Conservation (phyloP, 2,329 filamentous ascomycete genomes). For the Thielaviopsis ethacetica region DNA sequence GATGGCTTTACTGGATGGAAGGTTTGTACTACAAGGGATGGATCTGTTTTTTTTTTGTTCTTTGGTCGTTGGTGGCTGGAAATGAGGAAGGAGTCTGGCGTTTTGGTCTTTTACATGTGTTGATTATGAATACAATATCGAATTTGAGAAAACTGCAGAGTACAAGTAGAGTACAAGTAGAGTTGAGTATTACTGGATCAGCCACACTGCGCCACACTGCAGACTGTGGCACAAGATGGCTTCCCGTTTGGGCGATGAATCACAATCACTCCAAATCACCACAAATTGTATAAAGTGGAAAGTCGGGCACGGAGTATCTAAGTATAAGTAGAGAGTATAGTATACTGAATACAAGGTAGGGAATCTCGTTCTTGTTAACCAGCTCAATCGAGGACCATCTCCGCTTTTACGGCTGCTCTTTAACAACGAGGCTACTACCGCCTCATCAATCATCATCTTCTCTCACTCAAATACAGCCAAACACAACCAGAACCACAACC, state of each 20-base stretch:
- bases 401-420: background rate
- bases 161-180: too few relatives aligned
- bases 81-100: background rate
- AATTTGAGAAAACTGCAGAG: too few relatives aligned
- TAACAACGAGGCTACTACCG: background rate
- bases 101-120: background rate
- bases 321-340: too few relatives aligned
- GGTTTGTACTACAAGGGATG: background rate
- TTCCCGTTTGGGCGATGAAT: slow-evolving; percentile 6
- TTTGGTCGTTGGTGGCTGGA: background rate
- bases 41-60: background rate
- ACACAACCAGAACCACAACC: too few relatives aligned
- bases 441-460: background rate
- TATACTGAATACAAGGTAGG: too few relatives aligned
- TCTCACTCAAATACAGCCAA: too few relatives aligned
- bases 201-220: slow-evolving; percentile 10
- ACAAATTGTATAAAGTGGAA: too few relatives aligned
- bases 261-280: background rate
- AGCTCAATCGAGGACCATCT: background rate
- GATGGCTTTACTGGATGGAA: background rate
- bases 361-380: too few relatives aligned
- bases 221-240: slow-evolving; percentile 3
- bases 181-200: too few relatives aligned
- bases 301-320: too few relatives aligned
- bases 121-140: background rate